Evolutionary conservation across 139 green algal species (phyloP), one percentile per base, ranked within the genome.

Genomic region (Coelastrella sp.): DNA sequence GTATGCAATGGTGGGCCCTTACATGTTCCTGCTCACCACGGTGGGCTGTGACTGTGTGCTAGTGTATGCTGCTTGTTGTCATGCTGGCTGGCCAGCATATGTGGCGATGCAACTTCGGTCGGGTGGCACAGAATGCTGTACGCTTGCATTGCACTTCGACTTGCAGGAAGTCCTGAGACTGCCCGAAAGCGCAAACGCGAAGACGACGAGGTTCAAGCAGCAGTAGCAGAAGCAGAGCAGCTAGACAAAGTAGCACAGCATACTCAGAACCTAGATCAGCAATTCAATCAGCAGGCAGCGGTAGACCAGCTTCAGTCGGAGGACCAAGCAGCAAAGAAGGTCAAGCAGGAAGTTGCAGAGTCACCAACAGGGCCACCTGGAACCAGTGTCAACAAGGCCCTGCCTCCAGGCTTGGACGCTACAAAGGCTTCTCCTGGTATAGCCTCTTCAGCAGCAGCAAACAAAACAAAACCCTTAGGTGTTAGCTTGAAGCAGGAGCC

Each of bases 191-290:
- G 78, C 35, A 60, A 17, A 35, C n/a, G 84, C 5, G 74, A 71
- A 62, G 74, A 79, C 69, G 84, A 72, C 19, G 63, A 79, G 32
- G 74, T 41, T 9, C 37, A 57, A 50, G 73, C 62, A 35, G 62
- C 78, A 76, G 78, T 76, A 21, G 78, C 78, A 43, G 57, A 43
- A 83, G 57, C 69, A 87, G 69, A 69, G 25, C 60, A 67, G 43
- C 27, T 30, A 43, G 59, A 69, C 67, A 75, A 40, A 45, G 41
- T 43, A 48, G 35, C 75, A 17, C 50, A 62, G 34, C 38, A 64
- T 66, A 21, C 80, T 62, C 64, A 77, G 74, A 17, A 62, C 30
- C 23, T 51, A 45, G 35, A 76, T 51, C 59, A 75, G 59, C 11
- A 41, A 71, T 30, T 45, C 59, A 7, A 62, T 32, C 17, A 45